phyloP scores from a whole-genome alignment of 2,329 filamentous ascomycete species.

The Monilinia fructigena region DNA sequence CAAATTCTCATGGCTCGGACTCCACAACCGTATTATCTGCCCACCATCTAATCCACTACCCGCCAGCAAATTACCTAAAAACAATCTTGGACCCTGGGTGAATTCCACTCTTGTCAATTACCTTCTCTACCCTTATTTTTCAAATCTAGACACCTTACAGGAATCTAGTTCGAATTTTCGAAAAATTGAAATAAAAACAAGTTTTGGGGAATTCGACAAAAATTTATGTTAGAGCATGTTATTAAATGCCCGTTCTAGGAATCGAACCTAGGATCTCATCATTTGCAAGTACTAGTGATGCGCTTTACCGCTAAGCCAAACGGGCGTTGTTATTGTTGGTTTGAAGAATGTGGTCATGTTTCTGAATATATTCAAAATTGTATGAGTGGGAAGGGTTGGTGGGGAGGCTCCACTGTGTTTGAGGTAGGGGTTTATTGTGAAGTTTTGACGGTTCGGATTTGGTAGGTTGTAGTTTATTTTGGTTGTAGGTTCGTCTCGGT shows the following conservation, averaged over 20 bases:
- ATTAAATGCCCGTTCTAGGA: slow-evolving; percentile 8
- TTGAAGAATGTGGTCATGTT: not conserved
- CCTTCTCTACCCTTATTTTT: not conserved
- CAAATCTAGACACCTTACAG: not conserved
- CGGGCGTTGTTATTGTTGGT: not conserved
- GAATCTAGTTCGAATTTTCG: not conserved
- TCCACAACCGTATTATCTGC: not conserved
- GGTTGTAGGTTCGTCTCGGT: too few species aligned
- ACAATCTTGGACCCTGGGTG: not conserved
- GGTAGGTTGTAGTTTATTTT: not conserved
- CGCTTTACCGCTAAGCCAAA: slow-evolving; percentile 22
- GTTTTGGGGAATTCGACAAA: too few species aligned
- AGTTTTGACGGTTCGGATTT: too few species aligned
- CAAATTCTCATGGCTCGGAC: slow-evolving; percentile 7
- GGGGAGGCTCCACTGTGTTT: not conserved
- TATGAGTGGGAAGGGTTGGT: fast-evolving
- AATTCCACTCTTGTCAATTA: not conserved
- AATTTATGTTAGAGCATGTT: not conserved
- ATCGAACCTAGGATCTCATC: slow-evolving; percentile 22
- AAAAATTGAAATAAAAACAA: not conserved
- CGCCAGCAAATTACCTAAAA: not conserved
- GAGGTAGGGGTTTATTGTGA: too few species aligned
- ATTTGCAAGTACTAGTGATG: slow-evolving; percentile 19
- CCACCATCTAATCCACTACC: not conserved
- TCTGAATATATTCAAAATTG: too few species aligned